Percentiles rank a stretch among this genome's conserved stretches.
Conservation (phyloP, 2,329 filamentous ascomycete genomes). For the Aspergillus sp. region DNA sequence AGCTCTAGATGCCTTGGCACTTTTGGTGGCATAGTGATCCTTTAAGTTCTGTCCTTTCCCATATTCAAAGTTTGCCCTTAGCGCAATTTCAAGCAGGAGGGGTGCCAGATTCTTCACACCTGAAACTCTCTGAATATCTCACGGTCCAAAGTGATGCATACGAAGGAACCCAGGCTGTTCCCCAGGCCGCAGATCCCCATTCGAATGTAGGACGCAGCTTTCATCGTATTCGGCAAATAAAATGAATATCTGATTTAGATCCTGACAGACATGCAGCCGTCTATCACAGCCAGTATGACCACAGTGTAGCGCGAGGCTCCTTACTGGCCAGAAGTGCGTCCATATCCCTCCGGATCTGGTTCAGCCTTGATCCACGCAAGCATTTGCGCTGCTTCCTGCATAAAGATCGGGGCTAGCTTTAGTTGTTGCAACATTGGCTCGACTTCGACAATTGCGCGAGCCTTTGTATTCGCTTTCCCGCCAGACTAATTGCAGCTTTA, state of each 20-base stretch:
- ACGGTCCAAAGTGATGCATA: conserved; percentile 14
- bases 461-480: no score
- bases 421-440: conserved; percentile 4
- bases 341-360: neutral
- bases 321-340: no score
- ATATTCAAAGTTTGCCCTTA: conserved; percentile 2
- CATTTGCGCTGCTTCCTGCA: conserved; percentile 18
- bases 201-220: conserved; percentile 7
- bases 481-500: no score
- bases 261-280: conserved; percentile 4
- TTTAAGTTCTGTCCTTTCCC: conserved; percentile 1
- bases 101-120: conserved; percentile 7
- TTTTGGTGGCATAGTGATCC: no score
- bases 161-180: conserved; percentile 4
- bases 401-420: conserved; percentile 7
- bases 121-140: conserved; percentile 2
- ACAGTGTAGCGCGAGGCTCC: no score
- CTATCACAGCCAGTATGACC: conserved; percentile 4
- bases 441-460: no score
- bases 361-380: conserved; percentile 11
- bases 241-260: conserved; percentile 4
- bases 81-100: conserved; percentile 5
- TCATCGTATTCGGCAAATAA: conserved; percentile 4
- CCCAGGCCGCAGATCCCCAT: neutral
- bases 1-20: no score